These are phyloP conservation scores for Hypoxylon intermedium DNA, from an alignment of 495 filamentous ascomycete species.

Conservation along the genomic window DNA sequence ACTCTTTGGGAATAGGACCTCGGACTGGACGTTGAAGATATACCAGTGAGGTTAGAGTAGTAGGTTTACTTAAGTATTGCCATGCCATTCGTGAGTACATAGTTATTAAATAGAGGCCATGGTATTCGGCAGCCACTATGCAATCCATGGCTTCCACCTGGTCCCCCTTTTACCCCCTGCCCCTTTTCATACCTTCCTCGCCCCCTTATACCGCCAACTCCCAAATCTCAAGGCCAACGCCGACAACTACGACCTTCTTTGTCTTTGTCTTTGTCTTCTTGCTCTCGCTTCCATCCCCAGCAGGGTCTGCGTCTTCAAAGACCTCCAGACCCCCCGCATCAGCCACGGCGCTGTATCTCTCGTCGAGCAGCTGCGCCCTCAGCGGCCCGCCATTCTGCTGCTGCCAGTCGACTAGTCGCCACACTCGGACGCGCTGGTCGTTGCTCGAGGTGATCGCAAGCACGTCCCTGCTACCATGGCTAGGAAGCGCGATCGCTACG, in stretches of 20 bases:
- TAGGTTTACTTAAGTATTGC: too few species aligned
- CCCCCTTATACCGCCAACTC: constrained; percentile 37
- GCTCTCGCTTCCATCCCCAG: not conserved
- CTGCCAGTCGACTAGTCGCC: constrained; percentile 57
- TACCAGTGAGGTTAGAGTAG: too few species aligned
- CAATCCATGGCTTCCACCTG: too few species aligned
- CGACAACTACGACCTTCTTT: constrained; percentile 50
- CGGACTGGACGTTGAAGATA: too few species aligned
- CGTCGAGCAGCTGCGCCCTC: constrained; percentile 53
- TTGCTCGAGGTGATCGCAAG: constrained; percentile 71
- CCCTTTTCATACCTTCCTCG: constrained; percentile 42
- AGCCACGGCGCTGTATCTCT: constrained; percentile 69
- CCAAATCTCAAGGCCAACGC: constrained; percentile 59
- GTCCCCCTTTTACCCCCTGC: constrained; percentile 1
- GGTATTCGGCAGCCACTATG: too few species aligned
- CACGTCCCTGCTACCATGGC: constrained; percentile 12
- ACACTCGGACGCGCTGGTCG: constrained; percentile 82
- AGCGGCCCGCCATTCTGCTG: constrained; percentile 27
- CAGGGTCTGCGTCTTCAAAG: not conserved
- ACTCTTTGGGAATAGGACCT: too few species aligned
- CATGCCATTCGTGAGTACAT: too few species aligned
- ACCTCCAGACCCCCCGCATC: constrained; percentile 55
- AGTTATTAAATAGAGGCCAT: too few species aligned
- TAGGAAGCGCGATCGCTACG: constrained; percentile 54
- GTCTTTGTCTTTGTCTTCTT: not conserved